Evolutionary conservation across 208 protist genomes (phyloP).

Genomic region (Acanthamoeba lenticulata): DNA sequence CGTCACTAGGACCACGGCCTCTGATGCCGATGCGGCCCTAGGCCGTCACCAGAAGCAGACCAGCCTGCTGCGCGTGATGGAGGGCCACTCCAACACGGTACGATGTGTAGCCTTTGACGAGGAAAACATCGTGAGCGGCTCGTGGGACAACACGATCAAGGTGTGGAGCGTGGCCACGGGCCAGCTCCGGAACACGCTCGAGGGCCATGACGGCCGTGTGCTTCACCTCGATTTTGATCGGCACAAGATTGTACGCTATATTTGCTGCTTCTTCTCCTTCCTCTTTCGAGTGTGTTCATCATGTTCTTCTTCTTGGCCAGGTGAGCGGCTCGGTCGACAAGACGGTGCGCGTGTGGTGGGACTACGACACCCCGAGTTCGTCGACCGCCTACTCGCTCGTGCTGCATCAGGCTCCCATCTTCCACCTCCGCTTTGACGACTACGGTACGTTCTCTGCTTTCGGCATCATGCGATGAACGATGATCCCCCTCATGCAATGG

Average conservation of each 20-base stretch:
- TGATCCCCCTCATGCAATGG: too few species aligned
- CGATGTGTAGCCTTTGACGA: conserved; percentile 6
- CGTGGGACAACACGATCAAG: conserved; percentile 46
- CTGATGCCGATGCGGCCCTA: too few species aligned
- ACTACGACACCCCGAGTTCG: neutral
- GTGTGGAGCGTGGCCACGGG: neutral
- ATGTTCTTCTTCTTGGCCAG: too few species aligned
- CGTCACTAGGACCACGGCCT: too few species aligned
- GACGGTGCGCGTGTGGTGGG: neutral
- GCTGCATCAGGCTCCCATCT: conserved; percentile 15
- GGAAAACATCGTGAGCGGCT: neutral
- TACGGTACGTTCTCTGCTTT: neutral
- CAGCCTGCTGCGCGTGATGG: neutral
- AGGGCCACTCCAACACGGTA: conserved; percentile 49
- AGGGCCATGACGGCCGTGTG: neutral
- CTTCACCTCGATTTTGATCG: conserved; percentile 18
- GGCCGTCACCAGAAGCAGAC: too few species aligned
- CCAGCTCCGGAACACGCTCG: neutral
- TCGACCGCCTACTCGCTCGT: neutral
- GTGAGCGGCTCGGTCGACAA: conserved; percentile 53
- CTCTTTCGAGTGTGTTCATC: too few species aligned
- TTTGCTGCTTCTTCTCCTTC: neutral
- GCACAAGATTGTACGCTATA: conserved; percentile 18
- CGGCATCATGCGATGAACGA: too few species aligned
- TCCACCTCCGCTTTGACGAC: neutral